phyloP scores from a whole-genome alignment of 352 stramenopile species.

The Phytophthora hibernalis region DNA sequence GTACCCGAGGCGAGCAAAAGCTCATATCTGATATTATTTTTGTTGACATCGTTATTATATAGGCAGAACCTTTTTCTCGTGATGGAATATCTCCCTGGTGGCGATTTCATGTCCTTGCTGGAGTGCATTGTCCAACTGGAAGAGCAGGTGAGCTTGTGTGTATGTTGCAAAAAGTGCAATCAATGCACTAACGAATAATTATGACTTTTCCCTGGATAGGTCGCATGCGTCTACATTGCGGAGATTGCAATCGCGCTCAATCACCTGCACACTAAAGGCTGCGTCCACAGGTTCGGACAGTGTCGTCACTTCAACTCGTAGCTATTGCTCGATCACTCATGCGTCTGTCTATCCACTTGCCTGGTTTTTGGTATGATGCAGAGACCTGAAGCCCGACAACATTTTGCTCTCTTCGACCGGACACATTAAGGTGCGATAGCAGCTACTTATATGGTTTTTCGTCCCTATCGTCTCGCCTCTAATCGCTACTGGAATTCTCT shows the following conservation, averaged over 20 bases:
- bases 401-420: constrained; percentile 89
- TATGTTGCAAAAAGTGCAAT: not conserved
- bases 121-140: constrained; percentile 90
- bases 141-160: constrained; percentile 62
- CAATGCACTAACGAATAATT: constrained; percentile 6
- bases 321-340: not conserved
- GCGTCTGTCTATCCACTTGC: constrained; percentile 13
- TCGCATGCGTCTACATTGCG: constrained; percentile 88
- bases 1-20: constrained; percentile 2
- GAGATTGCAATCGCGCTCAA: constrained; percentile 89
- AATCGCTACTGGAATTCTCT: constrained; percentile 1
- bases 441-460: not conserved
- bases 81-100: constrained; percentile 92
- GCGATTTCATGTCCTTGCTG: constrained; percentile 91
- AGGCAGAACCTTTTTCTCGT: constrained; percentile 89
- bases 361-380: constrained; percentile 34
- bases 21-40: constrained; percentile 24
- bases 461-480: not conserved
- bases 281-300: constrained; percentile 72
- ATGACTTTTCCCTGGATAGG: constrained; percentile 38
- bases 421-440: constrained; percentile 79
- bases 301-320: not conserved
- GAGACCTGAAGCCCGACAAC: constrained; percentile 92
- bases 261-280: constrained; percentile 86
- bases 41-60: not conserved